phyloP scores from a whole-genome alignment of 768 basidiomycete species.

The Termitomyces sp. region DNA sequence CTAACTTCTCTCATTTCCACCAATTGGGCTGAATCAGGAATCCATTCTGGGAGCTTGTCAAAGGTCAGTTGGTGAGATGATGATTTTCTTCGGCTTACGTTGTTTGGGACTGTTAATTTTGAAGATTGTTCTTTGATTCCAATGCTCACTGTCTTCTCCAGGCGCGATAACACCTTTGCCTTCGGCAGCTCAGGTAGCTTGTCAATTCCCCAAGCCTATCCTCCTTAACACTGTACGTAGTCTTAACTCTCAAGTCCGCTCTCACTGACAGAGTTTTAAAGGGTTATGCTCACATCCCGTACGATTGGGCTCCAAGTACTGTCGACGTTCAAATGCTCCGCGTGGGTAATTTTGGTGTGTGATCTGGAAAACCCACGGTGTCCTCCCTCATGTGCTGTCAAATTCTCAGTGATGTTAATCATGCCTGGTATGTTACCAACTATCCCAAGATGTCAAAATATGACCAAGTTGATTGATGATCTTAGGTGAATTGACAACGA shows the following conservation, averaged over 20 bases:
- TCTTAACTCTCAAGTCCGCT: slow-evolving; percentile 6
- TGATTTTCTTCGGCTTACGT: background rate
- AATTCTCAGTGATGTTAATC: slow-evolving; percentile 55
- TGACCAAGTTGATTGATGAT: slow-evolving; percentile 8
- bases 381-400: slow-evolving; percentile 10
- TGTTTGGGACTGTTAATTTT: background rate
- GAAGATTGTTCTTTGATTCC: background rate
- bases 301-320: slow-evolving; percentile 71
- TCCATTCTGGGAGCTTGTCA: slow-evolving; percentile 80
- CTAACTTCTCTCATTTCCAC: background rate
- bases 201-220: slow-evolving; percentile 78
- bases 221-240: slow-evolving; percentile 63
- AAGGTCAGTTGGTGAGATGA: slow-evolving; percentile 37
- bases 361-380: background rate
- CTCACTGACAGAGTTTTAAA: slow-evolving; percentile 21
- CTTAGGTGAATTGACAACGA: slow-evolving; percentile 71
- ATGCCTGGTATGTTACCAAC: slow-evolving; percentile 49
- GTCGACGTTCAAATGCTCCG: slow-evolving; percentile 79
- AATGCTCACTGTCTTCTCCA: slow-evolving; percentile 19
- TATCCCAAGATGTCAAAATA: slow-evolving; percentile 3
- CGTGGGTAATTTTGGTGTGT: slow-evolving; percentile 62
- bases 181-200: slow-evolving; percentile 56
- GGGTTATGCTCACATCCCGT: slow-evolving; percentile 67
- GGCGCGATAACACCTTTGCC: slow-evolving; percentile 67
- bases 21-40: slow-evolving; percentile 40